Base-by-base conservation (phyloP, 192 early-diverging fungal genomes). In the Podila epicladia region DNA sequence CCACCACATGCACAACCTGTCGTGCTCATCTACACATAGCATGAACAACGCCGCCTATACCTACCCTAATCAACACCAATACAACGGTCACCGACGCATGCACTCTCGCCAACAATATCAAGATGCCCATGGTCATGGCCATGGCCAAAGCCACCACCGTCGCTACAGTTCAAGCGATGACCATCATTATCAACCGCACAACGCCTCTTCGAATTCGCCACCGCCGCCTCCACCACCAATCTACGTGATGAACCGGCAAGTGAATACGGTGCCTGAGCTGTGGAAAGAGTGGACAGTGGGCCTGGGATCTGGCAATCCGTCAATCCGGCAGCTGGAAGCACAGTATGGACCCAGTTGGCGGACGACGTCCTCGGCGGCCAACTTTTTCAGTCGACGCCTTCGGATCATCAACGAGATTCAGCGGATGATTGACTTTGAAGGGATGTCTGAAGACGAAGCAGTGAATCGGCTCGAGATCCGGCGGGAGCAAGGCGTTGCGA, bases 231-330 rank as follows among this genome's bases (percentile, higher is more conserved):
- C 49, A 67, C 53, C 51, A 57, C 7, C 73, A 0, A 71, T 77
- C 32, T 77, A 77, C 58, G 63, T 77, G 5, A 77, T 77, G 75
- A 77, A 77, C 50, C 68, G 75, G 12, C 68, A 77, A 33, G 69
- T 77, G 15, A 71, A 67, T 55, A 77, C 75, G 1, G 75, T 77
- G 0, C 75, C 53, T 28, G 75, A 77, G 33, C 58, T 77, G 11
- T 77, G 75, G 75, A 77, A 71, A 57, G 75, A 77, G 49, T 77
- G 75, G 75, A 77, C 75, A 6, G 68, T 71, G 11, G 75, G 75
- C 17, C 64, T 77, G 3, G 75, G 75, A n/a, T 64, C 75, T 26
- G 69, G 69, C 17, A 65, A 67, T n/a, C 75, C 75, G 5, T 71
- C 68, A 3, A 77, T 77, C 22, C 75, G 75, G 9, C 63, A 71